Evolutionary conservation across 805 yeast genomes (phyloP).

Genomic region (Lachancea quebecensis): DNA sequence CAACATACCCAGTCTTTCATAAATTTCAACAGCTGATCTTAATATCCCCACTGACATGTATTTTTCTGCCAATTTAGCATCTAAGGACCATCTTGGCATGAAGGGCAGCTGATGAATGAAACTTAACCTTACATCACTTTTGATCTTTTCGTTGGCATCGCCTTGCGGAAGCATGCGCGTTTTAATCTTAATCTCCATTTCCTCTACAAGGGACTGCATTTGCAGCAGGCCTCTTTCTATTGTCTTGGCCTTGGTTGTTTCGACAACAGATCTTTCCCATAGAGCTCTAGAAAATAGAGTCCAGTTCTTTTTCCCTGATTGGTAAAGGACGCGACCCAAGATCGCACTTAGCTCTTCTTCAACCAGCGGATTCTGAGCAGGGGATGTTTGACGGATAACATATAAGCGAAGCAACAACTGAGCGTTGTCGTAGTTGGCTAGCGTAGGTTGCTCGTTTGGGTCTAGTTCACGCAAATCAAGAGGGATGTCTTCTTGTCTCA

Average conservation of each 20-base stretch:
- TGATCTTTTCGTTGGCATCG: constrained; percentile 26
- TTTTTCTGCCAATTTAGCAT: constrained; percentile 74
- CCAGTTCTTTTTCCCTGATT: constrained; percentile 45
- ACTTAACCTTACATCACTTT: constrained; percentile 49
- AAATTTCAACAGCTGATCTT: constrained; percentile 83
- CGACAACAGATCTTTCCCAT: constrained; percentile 86
- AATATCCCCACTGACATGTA: constrained; percentile 78
- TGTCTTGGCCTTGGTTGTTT: constrained; percentile 73
- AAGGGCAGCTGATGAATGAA: constrained; percentile 71
- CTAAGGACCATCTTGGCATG: constrained; percentile 81
- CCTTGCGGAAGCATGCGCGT: constrained; percentile 47
- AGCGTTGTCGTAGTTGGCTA: constrained; percentile 63
- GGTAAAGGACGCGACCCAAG: constrained; percentile 61
- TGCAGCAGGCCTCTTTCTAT: constrained; percentile 92
- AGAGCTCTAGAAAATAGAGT: constrained; percentile 69
- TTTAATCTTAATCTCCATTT: constrained; percentile 62
- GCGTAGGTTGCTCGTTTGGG: constrained; percentile 74
- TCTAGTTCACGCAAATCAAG: constrained; percentile 46
- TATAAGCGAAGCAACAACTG: constrained; percentile 65
- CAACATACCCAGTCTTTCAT: constrained; percentile 66
- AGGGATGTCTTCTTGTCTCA: constrained; percentile 60
- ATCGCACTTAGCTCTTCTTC: constrained; percentile 80
- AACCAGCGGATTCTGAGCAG: constrained; percentile 60
- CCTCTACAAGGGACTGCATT: constrained; percentile 87
- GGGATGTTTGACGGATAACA: constrained; percentile 60